Base-by-base conservation (phyloP, 257 asterid species). In the Fraxinus pennsylvanica region DNA sequence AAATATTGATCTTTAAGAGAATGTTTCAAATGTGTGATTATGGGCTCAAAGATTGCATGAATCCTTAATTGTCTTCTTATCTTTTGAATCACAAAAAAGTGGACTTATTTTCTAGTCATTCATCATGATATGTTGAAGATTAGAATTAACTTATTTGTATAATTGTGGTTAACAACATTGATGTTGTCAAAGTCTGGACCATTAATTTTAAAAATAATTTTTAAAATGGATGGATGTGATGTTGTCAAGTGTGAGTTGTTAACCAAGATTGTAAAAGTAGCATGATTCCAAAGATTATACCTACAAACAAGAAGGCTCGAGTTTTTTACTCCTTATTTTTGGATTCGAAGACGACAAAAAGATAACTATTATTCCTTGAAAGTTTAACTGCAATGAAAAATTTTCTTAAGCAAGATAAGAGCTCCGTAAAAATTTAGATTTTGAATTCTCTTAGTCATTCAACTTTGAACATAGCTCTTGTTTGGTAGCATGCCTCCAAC, bases 71-170 rank as follows among this genome's bases (percentile, higher is more conserved):
- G 71, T 77, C 65, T 77, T 50, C 76, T 76, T 68, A 63, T 29
- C 80, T 65, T 72, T 85, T 80, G 71, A 66, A 76, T 81, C 82
- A 82, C 75, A 75, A 83, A 82, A 78, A 88, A 14, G 29, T 72
- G 33, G 27, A 71, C 71, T 76, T 36, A 81, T 54, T 79, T 79
- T 83, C 71, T 71, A 59, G 72, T 70, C 52, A 32, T 10, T 65
- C 82, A 68, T 83, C 43, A 59, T 47, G 30, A 71, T 68, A 74
- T 43, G 22, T 6, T 33, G 36, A 33, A 33, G 36, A 33, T 33
- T 33, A 33, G 36, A 33, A 33, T 33, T 33, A 33, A 33, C 0
- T 33, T 33, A 33, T 33, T 33, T 33, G 36, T 33, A 33, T 0
- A 33, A 33, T 33, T 33, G 36, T 4, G 36, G 36, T 33, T 33